Conservation (phyloP, 345 rosid species). For the Garcia nutans region DNA sequence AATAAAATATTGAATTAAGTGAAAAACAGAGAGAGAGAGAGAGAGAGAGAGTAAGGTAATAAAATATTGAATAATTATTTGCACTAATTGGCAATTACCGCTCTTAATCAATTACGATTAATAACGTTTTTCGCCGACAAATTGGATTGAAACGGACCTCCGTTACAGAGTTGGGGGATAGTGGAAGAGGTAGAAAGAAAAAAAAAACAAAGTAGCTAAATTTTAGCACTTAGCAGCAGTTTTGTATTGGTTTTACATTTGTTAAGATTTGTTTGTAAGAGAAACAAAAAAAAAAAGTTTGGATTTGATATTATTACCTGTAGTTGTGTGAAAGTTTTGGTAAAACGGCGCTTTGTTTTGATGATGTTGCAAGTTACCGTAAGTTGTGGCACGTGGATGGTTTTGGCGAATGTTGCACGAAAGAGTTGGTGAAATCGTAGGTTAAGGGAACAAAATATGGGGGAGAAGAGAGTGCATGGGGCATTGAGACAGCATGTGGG, state of each 20-base stretch:
- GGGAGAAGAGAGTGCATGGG: conserved; percentile 32
- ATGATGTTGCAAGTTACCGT: no score
- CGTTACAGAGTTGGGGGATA: conserved; percentile 18
- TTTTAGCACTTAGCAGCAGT: conserved; percentile 3
- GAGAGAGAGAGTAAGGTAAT: conserved; percentile 18
- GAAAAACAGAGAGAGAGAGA: no score
- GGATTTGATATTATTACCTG: conserved; percentile 17
- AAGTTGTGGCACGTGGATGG: background rate
- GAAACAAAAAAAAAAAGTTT: conserved; percentile 13
- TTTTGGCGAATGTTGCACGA: background rate
- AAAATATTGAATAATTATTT: conserved; percentile 21
- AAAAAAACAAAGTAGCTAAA: conserved; percentile 2
- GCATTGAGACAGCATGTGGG: conserved; percentile 53
- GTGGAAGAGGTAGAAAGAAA: background rate
- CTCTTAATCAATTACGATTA: conserved; percentile 30
- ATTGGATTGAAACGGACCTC: conserved; percentile 44
- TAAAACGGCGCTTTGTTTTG: background rate
- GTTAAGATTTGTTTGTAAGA: conserved; percentile 17
- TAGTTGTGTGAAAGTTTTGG: background rate
- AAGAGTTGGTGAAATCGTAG: conserved; percentile 3
- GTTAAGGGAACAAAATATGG: conserved; percentile 6
- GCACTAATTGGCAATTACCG: conserved; percentile 24
- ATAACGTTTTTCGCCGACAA: conserved; percentile 76
- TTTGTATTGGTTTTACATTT: conserved; percentile 4
- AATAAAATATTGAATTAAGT: conserved; percentile 10